These are phyloP conservation scores for Kluyveromyces dobzhanskii DNA, from an alignment of 805 yeast species.

Conservation along the genomic window DNA sequence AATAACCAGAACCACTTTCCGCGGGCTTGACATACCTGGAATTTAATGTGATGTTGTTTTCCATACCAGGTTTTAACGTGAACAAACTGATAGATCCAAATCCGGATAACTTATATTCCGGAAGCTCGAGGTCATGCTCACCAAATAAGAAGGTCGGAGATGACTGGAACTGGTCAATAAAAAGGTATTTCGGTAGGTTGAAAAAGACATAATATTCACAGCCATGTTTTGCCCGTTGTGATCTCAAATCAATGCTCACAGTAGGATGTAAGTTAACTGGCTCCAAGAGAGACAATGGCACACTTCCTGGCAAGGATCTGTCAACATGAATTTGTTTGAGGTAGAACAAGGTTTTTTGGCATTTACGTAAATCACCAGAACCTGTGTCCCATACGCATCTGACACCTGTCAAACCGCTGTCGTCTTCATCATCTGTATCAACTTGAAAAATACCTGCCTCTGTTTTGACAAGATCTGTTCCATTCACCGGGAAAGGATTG, in stretches of 20 bases:
- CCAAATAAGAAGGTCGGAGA: conserved; percentile 41
- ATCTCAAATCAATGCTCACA: conserved; percentile 13
- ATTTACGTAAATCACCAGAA: conserved; percentile 13
- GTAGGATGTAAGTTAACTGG: conserved; percentile 36
- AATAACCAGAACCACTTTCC: conserved; percentile 10
- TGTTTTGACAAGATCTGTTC: conserved; percentile 7
- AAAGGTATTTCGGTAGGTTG: conserved; percentile 37
- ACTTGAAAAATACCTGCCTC: conserved; percentile 25
- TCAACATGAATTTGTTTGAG: conserved; percentile 14
- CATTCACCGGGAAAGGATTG: background rate
- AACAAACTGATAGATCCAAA: conserved; percentile 44
- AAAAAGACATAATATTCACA: conserved; percentile 40
- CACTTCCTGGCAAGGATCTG: background rate
- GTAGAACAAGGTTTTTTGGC: conserved; percentile 23
- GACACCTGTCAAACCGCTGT: conserved; percentile 21
- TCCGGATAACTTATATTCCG: conserved; percentile 34
- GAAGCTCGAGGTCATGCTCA: conserved; percentile 49
- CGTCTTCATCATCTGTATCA: conserved; percentile 16
- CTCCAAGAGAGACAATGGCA: conserved; percentile 11
- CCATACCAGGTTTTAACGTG: conserved; percentile 20
- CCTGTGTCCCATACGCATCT: conserved; percentile 21
- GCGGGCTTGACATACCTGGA: conserved; percentile 42
- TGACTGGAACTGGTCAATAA: conserved; percentile 50
- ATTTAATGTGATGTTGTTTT: conserved; percentile 38
- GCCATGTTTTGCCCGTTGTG: conserved; percentile 6